Evolutionary conservation across 768 basidiomycete species (phyloP).

Genomic region (Podaxis mareebaensis): DNA sequence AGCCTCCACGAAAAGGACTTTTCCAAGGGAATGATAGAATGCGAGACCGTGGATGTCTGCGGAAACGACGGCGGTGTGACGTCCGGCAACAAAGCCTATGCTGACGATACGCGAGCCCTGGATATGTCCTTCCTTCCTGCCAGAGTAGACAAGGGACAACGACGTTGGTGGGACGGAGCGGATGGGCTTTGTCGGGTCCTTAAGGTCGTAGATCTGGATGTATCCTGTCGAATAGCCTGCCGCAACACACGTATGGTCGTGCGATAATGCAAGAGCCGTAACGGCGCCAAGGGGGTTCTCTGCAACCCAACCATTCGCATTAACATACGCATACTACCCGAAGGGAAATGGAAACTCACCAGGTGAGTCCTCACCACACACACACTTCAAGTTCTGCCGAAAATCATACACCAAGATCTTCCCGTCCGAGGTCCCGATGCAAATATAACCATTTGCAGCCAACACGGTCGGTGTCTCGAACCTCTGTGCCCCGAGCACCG

Average conservation of each 20-base stretch:
- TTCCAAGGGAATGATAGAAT: slow-evolving; percentile 94
- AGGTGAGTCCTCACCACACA: slow-evolving; percentile 71
- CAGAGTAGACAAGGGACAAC: slow-evolving; percentile 64
- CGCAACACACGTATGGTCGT: slow-evolving; percentile 92
- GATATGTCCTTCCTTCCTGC: slow-evolving; percentile 85
- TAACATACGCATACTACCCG: slow-evolving; percentile 5
- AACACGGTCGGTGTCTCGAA: slow-evolving; percentile 77
- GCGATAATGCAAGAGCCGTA: slow-evolving; percentile 87
- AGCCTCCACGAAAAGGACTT: slow-evolving; percentile 92
- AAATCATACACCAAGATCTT: slow-evolving; percentile 86
- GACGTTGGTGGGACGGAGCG: slow-evolving; percentile 73
- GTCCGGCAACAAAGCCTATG: slow-evolving; percentile 84
- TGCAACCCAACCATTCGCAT: slow-evolving; percentile 29
- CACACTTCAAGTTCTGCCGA: slow-evolving; percentile 76
- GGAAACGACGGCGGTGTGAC: slow-evolving; percentile 91
- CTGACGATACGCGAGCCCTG: slow-evolving; percentile 75
- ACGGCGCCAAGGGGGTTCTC: slow-evolving; percentile 70
- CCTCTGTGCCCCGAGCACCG: slow-evolving; percentile 57
- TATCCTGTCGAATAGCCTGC: slow-evolving; percentile 85
- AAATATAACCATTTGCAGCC: slow-evolving; percentile 85
- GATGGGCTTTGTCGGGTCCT: slow-evolving; percentile 64
- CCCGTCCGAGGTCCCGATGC: slow-evolving; percentile 83
- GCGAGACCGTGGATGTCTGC: slow-evolving; percentile 90
- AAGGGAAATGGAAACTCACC: slow-evolving; percentile 41
- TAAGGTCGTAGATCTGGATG: slow-evolving; percentile 84